Percentiles rank a stretch among this genome's conserved stretches.
Conservation (phyloP, 2,329 filamentous ascomycete genomes). For the Orbilia javanica region DNA sequence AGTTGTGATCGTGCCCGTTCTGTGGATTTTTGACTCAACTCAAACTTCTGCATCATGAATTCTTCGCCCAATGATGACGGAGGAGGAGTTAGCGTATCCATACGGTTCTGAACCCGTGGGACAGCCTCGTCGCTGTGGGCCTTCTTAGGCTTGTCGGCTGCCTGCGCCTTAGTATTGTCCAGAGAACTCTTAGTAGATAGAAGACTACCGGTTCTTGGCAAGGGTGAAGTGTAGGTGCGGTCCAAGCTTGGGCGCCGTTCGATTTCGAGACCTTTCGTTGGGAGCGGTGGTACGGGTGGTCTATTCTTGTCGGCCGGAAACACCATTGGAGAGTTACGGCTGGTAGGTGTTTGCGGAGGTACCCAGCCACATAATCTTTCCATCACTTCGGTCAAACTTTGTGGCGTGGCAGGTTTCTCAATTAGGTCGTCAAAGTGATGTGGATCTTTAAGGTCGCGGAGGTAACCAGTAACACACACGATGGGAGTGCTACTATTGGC, state of each 20-base stretch:
- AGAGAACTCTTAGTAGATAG: constrained; percentile 42
- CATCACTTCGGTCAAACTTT: constrained; percentile 89
- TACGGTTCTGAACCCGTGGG: constrained; percentile 48
- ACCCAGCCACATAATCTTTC: constrained; percentile 94
- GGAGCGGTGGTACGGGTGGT: constrained; percentile 68
- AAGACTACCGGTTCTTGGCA: constrained; percentile 43
- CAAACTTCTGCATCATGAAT: constrained; percentile 57
- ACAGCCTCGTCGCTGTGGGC: constrained; percentile 53
- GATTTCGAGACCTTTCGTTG: constrained; percentile 32
- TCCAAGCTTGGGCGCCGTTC: constrained; percentile 55
- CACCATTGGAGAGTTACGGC: constrained; percentile 55
- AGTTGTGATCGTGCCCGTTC: constrained; percentile 56
- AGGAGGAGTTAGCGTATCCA: constrained; percentile 54
- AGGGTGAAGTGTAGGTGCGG: constrained; percentile 43
- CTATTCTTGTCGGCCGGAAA: constrained; percentile 51
- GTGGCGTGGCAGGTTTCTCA: constrained; percentile 94
- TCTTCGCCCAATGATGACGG: constrained; percentile 49
- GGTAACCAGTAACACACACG: constrained; percentile 93
- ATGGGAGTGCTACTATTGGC: constrained; percentile 94
- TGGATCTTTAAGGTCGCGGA: constrained; percentile 95
- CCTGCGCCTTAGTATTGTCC: constrained; percentile 31
- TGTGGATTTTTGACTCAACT: constrained; percentile 43
- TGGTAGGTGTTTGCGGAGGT: constrained; percentile 69
- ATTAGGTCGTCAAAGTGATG: constrained; percentile 97
- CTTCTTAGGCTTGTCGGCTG: constrained; percentile 39